phyloP scores from a whole-genome alignment of 2,329 filamentous ascomycete genomes.

The Calonectria naviculata region DNA sequence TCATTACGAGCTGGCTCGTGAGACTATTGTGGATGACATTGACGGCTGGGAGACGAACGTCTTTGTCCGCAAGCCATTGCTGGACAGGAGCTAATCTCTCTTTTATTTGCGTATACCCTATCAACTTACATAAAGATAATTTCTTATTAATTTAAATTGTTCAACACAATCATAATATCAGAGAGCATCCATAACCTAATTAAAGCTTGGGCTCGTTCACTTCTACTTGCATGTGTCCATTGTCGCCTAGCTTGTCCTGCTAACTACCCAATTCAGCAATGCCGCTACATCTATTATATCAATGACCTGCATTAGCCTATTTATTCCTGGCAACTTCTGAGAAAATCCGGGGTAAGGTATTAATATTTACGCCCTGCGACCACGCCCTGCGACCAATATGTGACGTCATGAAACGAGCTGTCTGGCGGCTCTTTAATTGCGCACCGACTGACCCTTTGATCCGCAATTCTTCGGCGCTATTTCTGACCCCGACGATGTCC shows the following conservation, averaged over 20 bases:
- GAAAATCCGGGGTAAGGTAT: slow-evolving; percentile 9
- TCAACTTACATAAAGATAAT: neutral
- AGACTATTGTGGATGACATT: slow-evolving; percentile 63
- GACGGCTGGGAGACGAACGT: slow-evolving; percentile 73
- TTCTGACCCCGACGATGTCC: slow-evolving; percentile 8
- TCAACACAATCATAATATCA: neutral
- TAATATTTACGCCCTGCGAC: too few species aligned
- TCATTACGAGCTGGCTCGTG: slow-evolving; percentile 65
- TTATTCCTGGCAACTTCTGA: neutral
- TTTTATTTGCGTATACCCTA: neutral
- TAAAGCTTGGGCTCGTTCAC: neutral
- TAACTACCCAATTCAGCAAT: neutral
- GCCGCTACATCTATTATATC: neutral
- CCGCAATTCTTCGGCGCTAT: neutral
- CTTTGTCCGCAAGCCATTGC: slow-evolving; percentile 58
- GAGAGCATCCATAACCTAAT: neutral
- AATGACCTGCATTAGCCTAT: neutral
- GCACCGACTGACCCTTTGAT: neutral
- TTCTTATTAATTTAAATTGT: neutral
- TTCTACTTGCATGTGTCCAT: neutral
- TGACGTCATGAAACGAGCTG: neutral
- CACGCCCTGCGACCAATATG: neutral
- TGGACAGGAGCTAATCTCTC: neutral
- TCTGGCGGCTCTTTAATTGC: slow-evolving; percentile 4
- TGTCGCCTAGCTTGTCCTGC: neutral